Percentiles rank a stretch among this genome's conserved stretches.
phyloP scores from a whole-genome alignment of 352 stramenopile species.

The Phytophthora pluvialis region DNA sequence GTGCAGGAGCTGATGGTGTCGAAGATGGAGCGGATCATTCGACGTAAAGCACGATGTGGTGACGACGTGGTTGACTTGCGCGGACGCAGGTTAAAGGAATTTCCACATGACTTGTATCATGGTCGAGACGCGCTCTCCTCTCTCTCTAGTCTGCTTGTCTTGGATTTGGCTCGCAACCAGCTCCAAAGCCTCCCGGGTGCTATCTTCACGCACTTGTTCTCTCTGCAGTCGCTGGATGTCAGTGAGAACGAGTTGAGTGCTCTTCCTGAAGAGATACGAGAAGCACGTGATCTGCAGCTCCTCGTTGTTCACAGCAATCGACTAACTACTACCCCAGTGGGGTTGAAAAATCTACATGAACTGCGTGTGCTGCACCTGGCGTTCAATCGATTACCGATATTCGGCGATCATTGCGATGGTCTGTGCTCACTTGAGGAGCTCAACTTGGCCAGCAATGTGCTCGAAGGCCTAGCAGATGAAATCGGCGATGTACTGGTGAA shows the following conservation, averaged over 20 bases:
- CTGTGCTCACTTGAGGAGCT: slow-evolving; percentile 57
- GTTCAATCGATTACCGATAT: slow-evolving; percentile 50
- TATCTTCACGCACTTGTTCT: slow-evolving; percentile 68
- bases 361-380: slow-evolving; percentile 59
- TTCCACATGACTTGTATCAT: slow-evolving; percentile 54
- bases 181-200: slow-evolving; percentile 46
- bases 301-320: slow-evolving; percentile 62
- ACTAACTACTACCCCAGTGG: slow-evolving; percentile 40
- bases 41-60: slow-evolving; percentile 56
- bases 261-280: slow-evolving; percentile 59
- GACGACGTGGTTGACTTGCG: slow-evolving; percentile 61
- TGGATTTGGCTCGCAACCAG: slow-evolving; percentile 67
- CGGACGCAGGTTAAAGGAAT: slow-evolving; percentile 37
- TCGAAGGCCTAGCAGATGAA: slow-evolving; percentile 44
- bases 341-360: slow-evolving; percentile 33
- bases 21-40: slow-evolving; percentile 60
- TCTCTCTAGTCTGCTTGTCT: slow-evolving; percentile 69
- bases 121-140: slow-evolving; percentile 57
- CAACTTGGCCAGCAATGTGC: slow-evolving; percentile 54
- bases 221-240: slow-evolving; percentile 59
- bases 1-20: slow-evolving; percentile 60
- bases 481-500: slow-evolving; percentile 43
- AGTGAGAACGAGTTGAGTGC: slow-evolving; percentile 58
- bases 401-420: slow-evolving; percentile 54
- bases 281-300: slow-evolving; percentile 52